Evolutionary conservation across 1,284 basidiomycete genomes (phyloP).

Genomic region (Cryptococcus jaspeensis): DNA sequence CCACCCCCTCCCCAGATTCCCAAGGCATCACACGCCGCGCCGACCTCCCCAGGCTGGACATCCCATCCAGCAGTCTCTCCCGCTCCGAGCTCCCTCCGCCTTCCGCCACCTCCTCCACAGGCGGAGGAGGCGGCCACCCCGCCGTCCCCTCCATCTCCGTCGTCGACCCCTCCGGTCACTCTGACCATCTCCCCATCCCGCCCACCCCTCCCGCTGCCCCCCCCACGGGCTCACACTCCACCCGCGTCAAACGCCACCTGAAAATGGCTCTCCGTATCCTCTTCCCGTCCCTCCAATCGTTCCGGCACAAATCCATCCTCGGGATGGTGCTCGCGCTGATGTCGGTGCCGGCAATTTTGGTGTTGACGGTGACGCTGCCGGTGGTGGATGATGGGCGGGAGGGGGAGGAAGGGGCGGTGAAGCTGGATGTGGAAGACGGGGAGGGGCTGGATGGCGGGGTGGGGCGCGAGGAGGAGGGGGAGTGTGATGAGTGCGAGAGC

Average conservation of each 20-base stretch:
- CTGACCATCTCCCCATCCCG: slow-evolving; percentile 1
- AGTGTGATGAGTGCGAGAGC: slow-evolving; percentile 6
- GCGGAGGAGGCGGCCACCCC: slow-evolving; percentile 3
- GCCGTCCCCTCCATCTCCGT: slow-evolving; percentile 30
- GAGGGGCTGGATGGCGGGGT: slow-evolving; percentile 27
- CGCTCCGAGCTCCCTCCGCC: not conserved
- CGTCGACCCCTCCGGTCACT: slow-evolving; percentile 30
- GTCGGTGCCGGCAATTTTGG: slow-evolving; percentile 81
- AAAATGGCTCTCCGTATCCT: slow-evolving; percentile 50
- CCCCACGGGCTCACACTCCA: not conserved
- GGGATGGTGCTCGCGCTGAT: slow-evolving; percentile 74
- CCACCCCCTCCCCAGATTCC: slow-evolving; percentile 10
- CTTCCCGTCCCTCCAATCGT: slow-evolving; percentile 82
- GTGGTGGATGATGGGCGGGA: slow-evolving; percentile 63
- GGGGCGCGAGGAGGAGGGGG: slow-evolving; percentile 48
- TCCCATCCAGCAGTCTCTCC: slow-evolving; percentile 7
- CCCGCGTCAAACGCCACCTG: not conserved
- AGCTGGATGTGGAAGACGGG: slow-evolving; percentile 36
- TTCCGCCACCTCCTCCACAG: not conserved
- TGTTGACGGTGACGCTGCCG: slow-evolving; percentile 83
- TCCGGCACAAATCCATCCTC: slow-evolving; percentile 67
- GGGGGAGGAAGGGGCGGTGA: slow-evolving; percentile 35
- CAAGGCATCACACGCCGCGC: slow-evolving; percentile 7
- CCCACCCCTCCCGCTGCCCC: not conserved
- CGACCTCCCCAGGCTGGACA: slow-evolving; percentile 13